These are phyloP conservation scores for Monosporascus sp. DNA, from an alignment of 2,329 filamentous ascomycete genomes.

Conservation along the genomic window DNA sequence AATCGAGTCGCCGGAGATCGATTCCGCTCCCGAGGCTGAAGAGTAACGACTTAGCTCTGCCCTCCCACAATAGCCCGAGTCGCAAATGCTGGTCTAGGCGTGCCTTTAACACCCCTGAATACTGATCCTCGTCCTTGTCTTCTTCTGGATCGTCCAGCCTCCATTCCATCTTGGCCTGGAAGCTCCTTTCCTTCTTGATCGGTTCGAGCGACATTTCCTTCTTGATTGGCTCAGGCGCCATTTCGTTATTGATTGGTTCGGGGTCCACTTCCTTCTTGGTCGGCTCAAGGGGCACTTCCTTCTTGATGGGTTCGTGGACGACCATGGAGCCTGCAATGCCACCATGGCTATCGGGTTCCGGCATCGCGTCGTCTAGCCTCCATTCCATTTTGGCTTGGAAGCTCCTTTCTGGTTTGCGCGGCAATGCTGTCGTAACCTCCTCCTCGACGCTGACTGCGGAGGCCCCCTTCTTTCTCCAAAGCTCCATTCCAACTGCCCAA, in stretches of 20 bases:
- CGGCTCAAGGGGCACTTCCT: conserved; percentile 5
- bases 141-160: conserved; percentile 37
- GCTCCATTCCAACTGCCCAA: conserved; percentile 83
- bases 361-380: conserved; percentile 17
- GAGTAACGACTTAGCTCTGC: conserved; percentile 82
- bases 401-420: conserved; percentile 34
- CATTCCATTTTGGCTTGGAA: conserved; percentile 50
- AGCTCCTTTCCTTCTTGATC: conserved; percentile 32
- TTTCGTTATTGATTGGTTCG: not conserved
- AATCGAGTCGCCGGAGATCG: conserved; percentile 69
- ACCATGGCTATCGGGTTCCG: not conserved
- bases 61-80: conserved; percentile 87
- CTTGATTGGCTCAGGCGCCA: not conserved
- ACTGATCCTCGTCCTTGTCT: conserved; percentile 51
- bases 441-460: conserved; percentile 31
- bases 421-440: conserved; percentile 15
- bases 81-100: conserved; percentile 83
- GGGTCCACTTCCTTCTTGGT: no score
- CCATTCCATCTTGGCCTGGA: conserved; percentile 44
- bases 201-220: conserved; percentile 6
- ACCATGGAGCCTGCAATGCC: not conserved
- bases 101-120: conserved; percentile 84
- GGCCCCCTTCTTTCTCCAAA: conserved; percentile 67
- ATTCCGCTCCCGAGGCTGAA: conserved; percentile 87
- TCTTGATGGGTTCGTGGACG: not conserved